Evolutionary conservation across 2,329 filamentous ascomycete species (phyloP).

Genomic region (Alternaria sp.): DNA sequence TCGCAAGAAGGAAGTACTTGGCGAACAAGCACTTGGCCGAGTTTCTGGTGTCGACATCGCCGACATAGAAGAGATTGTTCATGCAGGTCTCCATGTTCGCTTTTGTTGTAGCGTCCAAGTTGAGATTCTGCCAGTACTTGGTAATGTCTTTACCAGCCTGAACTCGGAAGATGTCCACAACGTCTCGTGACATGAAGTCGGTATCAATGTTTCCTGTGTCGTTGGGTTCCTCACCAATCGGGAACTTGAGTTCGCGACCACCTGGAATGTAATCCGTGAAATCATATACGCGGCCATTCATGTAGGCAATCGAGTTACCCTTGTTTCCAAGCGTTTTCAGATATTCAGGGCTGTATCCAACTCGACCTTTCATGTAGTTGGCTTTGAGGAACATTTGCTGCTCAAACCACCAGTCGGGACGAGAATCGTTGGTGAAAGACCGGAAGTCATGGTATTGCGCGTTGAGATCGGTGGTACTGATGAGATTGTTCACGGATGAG

Average conservation of each 20-base stretch:
- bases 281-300: conserved; percentile 86
- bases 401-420: conserved; percentile 92
- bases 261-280: conserved; percentile 83
- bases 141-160: conserved; percentile 82
- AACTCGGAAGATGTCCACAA: conserved; percentile 80
- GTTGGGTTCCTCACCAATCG: conserved; percentile 58
- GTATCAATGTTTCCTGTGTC: conserved; percentile 56
- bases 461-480: conserved; percentile 75
- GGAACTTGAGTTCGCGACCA: conserved; percentile 71
- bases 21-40: conserved; percentile 87
- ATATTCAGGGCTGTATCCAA: conserved; percentile 84
- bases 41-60: conserved; percentile 89
- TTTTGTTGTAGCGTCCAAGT: conserved; percentile 66
- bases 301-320: conserved; percentile 75
- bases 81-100: conserved; percentile 81
- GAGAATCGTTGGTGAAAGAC: conserved; percentile 79
- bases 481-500: conserved; percentile 63
- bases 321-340: conserved; percentile 75
- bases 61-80: conserved; percentile 94
- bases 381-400: conserved; percentile 80
- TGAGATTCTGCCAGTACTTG: conserved; percentile 80
- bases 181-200: conserved; percentile 81
- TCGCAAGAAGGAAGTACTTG: conserved; percentile 85
- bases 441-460: conserved; percentile 92
- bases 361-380: conserved; percentile 84